Conservation (phyloP, 805 yeast species). For the Candida glaebosa region DNA sequence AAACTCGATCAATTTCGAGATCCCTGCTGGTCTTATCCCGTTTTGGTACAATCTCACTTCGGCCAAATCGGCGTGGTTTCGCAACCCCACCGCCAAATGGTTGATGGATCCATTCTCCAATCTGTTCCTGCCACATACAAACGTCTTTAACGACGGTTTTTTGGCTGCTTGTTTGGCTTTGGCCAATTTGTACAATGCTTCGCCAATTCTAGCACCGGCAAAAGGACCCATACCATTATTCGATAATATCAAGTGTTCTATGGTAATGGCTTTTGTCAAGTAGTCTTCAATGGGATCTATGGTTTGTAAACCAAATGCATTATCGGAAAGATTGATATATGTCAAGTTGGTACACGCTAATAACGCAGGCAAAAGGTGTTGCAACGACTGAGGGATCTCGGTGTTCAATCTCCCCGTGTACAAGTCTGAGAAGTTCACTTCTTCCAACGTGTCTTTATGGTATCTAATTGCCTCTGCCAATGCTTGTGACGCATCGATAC, state of each 20-base stretch:
- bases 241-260: constrained; percentile 83
- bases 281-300: constrained; percentile 84
- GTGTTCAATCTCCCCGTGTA: constrained; percentile 93
- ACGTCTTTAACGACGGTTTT: constrained; percentile 64
- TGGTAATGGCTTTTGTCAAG: constrained; percentile 67
- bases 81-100: constrained; percentile 79
- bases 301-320: constrained; percentile 95
- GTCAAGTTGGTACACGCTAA: constrained; percentile 64
- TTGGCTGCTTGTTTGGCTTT: constrained; percentile 52
- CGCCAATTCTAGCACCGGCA: constrained; percentile 93
- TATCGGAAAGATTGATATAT: constrained; percentile 83
- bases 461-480: constrained; percentile 51
- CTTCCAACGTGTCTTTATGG: constrained; percentile 48
- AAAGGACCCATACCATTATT: constrained; percentile 99
- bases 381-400: constrained; percentile 86
- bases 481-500: constrained; percentile 79
- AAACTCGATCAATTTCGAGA: constrained; percentile 63
- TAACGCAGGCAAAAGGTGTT: constrained; percentile 68
- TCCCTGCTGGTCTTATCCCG: constrained; percentile 95
- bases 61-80: constrained; percentile 71
- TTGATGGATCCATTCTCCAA: constrained; percentile 92
- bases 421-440: constrained; percentile 83
- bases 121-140: constrained; percentile 96
- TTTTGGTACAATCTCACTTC: constrained; percentile 85
- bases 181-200: constrained; percentile 72